Percentiles rank a stretch among this genome's conserved stretches.
phyloP scores from a whole-genome alignment of 2,329 filamentous ascomycete species.

The Monosporascus sp. region DNA sequence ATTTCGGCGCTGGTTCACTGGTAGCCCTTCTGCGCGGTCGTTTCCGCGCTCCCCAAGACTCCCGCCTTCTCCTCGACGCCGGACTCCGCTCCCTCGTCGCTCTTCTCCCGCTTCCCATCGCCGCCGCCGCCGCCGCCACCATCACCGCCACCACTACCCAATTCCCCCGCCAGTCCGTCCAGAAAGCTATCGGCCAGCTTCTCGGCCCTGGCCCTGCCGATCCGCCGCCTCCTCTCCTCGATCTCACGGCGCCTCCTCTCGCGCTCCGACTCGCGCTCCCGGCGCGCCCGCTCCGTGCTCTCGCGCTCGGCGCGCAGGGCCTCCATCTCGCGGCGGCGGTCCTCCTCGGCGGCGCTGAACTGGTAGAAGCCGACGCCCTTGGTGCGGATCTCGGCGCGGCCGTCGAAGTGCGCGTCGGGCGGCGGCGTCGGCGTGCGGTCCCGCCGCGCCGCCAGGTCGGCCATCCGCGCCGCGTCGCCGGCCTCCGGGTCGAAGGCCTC shows the following conservation, averaged over 20 bases:
- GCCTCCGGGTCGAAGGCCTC: constrained; percentile 77
- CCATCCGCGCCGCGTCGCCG: constrained; percentile 59
- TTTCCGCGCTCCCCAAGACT: not conserved
- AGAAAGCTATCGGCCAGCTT: constrained; percentile 32
- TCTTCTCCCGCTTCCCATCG: not conserved
- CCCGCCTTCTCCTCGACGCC: not conserved
- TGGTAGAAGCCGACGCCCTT: constrained; percentile 91
- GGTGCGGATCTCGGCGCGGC: constrained; percentile 72
- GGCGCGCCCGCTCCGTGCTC: constrained; percentile 61
- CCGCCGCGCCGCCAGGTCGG: constrained; percentile 67
- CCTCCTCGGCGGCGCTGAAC: constrained; percentile 71
- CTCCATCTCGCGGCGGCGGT: constrained; percentile 67
- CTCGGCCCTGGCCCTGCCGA: constrained; percentile 47
- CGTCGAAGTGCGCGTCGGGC: constrained; percentile 78
- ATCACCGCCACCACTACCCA: constrained; percentile 6
- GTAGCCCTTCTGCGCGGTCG: no score
- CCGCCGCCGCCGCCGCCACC: not conserved
- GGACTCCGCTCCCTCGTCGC: not conserved
- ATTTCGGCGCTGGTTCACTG: no score
- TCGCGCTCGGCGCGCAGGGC: constrained; percentile 60
- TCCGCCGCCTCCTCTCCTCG: constrained; percentile 56
- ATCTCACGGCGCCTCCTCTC: constrained; percentile 56
- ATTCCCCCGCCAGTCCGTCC: constrained; percentile 28
- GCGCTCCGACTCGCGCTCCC: constrained; percentile 50
- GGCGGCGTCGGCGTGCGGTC: constrained; percentile 79